Evolutionary conservation across 1,284 basidiomycete species (phyloP), one percentile per base, ranked within the genome.

Genomic region (Trichosporon sp.): DNA sequence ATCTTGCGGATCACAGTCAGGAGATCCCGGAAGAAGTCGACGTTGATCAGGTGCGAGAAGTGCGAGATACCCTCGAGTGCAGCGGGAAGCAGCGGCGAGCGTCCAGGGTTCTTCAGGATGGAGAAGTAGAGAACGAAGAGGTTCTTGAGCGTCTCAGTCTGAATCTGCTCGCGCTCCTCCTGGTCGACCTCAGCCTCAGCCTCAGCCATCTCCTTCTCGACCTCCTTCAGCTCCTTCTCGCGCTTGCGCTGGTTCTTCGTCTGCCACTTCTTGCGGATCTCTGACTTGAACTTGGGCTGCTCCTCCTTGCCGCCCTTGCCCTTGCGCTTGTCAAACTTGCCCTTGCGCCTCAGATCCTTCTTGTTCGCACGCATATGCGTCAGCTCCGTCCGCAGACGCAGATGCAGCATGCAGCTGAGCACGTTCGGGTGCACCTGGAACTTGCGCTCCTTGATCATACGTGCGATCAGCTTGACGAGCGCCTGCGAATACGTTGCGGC

Each of bases 11-110:
- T 83, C 1, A 96, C 93, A 60, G 87, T 84, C 80, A 99, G 85
- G 56, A 99, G 83, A 81, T 99, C 96, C 70, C 89, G 89, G 87
- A 99, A 99, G 81, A 99, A 99, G 78, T 99, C 96, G 72, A 99
- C 86, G 80, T 97, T 99, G 79, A 99, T 93, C 63, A 97, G 86
- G 78, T 99, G 96, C 0, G 95, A 90, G 74, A 92, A 99, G 80
- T 88, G 88, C 5, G 93, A 88, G 72, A 99, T 89, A 66, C 96
- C 96, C 74, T 90, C 89, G 69, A 99, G 83, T 29, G 94, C 94
- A 27, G 91, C 87, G 11, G 93, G 89, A 21, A 99, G 84, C 9
- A 99, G 85, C 6, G 89, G 88, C 3, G 89, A 89, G 16, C 88
- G 88, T n/a, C 84, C 84, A 6, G 91, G 87, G 73, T 89, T 88